Evolutionary conservation across 2,329 filamentous ascomycete genomes (phyloP), one percentile per base, ranked within the genome.

Genomic region (Talaromyces atroroseus): DNA sequence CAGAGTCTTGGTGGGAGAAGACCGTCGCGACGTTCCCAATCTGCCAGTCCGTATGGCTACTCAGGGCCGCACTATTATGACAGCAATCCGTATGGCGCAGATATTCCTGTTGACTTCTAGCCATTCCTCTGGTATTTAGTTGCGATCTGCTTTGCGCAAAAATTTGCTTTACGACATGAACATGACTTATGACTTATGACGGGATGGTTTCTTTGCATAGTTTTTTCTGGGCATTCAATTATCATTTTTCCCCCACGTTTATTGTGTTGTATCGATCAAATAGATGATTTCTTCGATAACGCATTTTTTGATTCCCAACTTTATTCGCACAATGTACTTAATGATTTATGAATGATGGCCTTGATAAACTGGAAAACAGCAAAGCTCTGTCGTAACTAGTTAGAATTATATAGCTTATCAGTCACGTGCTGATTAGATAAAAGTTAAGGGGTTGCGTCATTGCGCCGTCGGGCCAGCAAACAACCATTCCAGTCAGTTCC

Each of bases 381-480:
- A n/a, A n/a, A n/a, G n/a, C n/a, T n/a, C n/a, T n/a, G n/a, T n/a
- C n/a, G n/a, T n/a, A n/a, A n/a, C n/a, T n/a, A n/a, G n/a, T n/a
- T n/a, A n/a, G n/a, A n/a, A n/a, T n/a, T n/a, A 29, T 29, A 18
- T 48, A 16, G 23, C n/a, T 14, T 23, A 24, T 42, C 38, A 48
- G 26, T 52, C 57, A 58, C 49, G 57, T 58, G 57, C 47, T 52
- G 57, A 59, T 56, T 53, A 59, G 57, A 59, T 59, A 59, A 57
- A 42, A 46, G n/a, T 11, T 20, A 26, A 44, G 18, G 44, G 36
- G 23, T 46, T 34, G 49, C 53, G 53, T 56, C 53, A 56, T 56
- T 24, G 47, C 47, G 29, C 50, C 23, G n/a, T 54, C 52, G n/a
- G 38, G 38, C n/a, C 18, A 18, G 40, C 40, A 44, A 29, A 5